phyloP scores from a whole-genome alignment of 495 filamentous ascomycete genomes.

The Penicillium cataractarum region DNA sequence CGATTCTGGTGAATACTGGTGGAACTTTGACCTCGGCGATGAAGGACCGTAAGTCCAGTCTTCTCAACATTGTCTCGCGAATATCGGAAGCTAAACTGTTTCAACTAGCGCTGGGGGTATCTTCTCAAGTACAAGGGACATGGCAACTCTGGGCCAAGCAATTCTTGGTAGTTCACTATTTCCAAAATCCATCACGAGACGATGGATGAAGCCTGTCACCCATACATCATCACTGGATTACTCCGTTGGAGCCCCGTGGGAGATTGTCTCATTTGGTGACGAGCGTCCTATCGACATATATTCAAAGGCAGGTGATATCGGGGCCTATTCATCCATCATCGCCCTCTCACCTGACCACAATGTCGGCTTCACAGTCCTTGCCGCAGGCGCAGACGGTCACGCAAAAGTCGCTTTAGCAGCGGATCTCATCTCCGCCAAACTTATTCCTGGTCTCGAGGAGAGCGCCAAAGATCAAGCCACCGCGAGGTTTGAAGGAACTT shows the following conservation, averaged over 20 bases:
- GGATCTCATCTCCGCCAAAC: constrained; percentile 36
- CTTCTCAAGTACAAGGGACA: constrained; percentile 56
- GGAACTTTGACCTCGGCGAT: constrained; percentile 46
- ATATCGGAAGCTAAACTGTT: constrained; percentile 1
- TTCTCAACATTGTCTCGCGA: background rate
- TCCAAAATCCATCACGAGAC: constrained; percentile 44
- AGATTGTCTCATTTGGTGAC: constrained; percentile 39
- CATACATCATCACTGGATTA: constrained; percentile 51
- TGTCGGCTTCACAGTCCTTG: constrained; percentile 54
- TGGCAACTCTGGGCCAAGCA: constrained; percentile 55
- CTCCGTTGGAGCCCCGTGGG: constrained; percentile 61
- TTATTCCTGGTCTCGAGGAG: constrained; percentile 50
- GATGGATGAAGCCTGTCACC: constrained; percentile 60
- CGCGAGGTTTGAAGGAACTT: constrained; percentile 43
- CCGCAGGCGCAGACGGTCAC: constrained; percentile 38
- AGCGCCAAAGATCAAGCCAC: constrained; percentile 47
- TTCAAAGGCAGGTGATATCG: constrained; percentile 56
- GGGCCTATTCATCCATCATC: constrained; percentile 48
- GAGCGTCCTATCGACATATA: constrained; percentile 53
- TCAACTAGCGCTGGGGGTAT: constrained; percentile 55
- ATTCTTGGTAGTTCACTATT: constrained; percentile 57
- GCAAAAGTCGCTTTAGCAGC: constrained; percentile 17
- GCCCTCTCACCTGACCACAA: constrained; percentile 56
- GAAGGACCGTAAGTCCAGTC: constrained; percentile 46
- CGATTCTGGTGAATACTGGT: constrained; percentile 31